Evolutionary conservation across 495 filamentous ascomycete genomes (phyloP), one percentile per base, ranked within the genome.

Genomic region (Clohesyomyces aquaticus): DNA sequence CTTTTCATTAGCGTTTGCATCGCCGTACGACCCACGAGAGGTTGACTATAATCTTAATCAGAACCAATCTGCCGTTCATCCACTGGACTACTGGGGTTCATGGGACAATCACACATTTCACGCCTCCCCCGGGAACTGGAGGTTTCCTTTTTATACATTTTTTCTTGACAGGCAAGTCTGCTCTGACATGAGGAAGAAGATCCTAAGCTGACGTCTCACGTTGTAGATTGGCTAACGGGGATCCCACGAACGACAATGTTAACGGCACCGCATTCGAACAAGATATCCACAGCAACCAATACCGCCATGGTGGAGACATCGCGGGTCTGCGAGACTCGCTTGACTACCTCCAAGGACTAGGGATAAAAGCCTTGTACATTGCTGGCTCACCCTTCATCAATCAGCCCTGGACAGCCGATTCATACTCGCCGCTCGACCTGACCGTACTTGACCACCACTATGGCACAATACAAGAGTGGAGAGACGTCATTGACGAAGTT

Each of bases 311-410:
- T 35, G 88, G 88, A 38, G 88, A 91, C 71, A 77, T 88, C 23
- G 77, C 76, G 46, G 88, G 88, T 8, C 58, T 91, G 32, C 65
- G 83, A 46, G 84, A 88, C 63, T 86, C 83, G 16, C 75, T 91
- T 55, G 88, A 91, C 68, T 91, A 91, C 73, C 71, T 91, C 41
- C 85, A 88, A 59, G 88, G 88, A 45, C 85, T 89, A 85, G 88
- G 88, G 1, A 84, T 89, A 73, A 89, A 88, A 78, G 85, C 77
- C 9, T 79, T 91, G 23, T 91, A 91, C 65, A 78, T 91, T 54
- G 86, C 87, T 43, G 88, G 88, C 14, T 82, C 81, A 43, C 79
- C 85, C 9, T 79, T 88, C 63, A 87, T 91, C 78, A 91, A 91
- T 67, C 75, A 82, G 63, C 88, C 88, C 4, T 91, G 88, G 88